Percentiles rank a stretch among this genome's conserved stretches.
phyloP scores from a whole-genome alignment of 768 basidiomycete genomes.

The Mycena galopus region DNA sequence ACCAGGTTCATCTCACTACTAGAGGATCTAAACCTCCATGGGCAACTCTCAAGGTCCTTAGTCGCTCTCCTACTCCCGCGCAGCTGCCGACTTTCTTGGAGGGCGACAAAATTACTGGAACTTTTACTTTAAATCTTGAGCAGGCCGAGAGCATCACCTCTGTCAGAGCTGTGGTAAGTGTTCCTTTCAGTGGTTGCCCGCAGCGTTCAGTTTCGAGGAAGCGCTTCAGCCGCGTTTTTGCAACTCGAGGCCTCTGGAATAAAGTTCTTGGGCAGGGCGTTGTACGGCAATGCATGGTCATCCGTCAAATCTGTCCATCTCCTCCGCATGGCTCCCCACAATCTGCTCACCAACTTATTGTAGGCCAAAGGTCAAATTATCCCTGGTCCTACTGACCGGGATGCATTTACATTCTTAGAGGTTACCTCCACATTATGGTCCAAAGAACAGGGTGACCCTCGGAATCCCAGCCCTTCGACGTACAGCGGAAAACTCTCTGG shows the following conservation, averaged over 20 bases:
- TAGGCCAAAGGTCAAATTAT: slow-evolving; percentile 41
- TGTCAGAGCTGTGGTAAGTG: slow-evolving; percentile 28
- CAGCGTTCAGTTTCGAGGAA: not conserved
- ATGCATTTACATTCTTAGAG: slow-evolving; percentile 40
- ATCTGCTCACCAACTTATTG: not conserved
- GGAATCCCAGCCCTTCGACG: slow-evolving; percentile 19
- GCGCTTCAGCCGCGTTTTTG: not conserved
- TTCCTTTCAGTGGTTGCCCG: not conserved
- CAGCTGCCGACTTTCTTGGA: slow-evolving; percentile 29
- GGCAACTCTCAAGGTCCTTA: slow-evolving; percentile 32
- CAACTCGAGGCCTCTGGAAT: not conserved
- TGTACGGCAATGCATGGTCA: too few relatives aligned
- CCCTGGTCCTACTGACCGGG: slow-evolving; percentile 32
- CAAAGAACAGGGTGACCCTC: slow-evolving; percentile 34
- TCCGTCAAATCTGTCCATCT: slow-evolving; percentile 1
- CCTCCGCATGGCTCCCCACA: slow-evolving; percentile 31
- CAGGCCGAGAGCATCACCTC: slow-evolving; percentile 31
- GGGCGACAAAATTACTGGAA: slow-evolving; percentile 27
- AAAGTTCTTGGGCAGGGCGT: not conserved
- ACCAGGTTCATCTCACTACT: slow-evolving; percentile 29
- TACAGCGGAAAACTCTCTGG: slow-evolving; percentile 35
- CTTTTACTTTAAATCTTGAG: slow-evolving; percentile 25
- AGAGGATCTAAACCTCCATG: slow-evolving; percentile 33
- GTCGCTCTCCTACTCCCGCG: too few relatives aligned
- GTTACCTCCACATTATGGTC: slow-evolving; percentile 37